Conservation (phyloP, 2,329 filamentous ascomycete species). For the Amphichorda felina region DNA sequence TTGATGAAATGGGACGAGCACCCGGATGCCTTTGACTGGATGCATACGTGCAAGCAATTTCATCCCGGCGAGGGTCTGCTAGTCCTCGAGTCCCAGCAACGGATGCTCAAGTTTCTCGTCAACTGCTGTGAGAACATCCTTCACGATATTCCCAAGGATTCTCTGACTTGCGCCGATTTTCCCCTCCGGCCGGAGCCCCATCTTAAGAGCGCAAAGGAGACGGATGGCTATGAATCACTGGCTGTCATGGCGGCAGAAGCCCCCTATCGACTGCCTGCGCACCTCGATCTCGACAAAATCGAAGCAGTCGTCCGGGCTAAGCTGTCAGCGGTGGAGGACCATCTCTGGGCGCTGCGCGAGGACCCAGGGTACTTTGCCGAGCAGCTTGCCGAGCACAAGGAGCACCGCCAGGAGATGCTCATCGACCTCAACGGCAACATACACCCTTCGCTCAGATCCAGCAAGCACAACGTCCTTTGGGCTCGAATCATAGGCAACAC, state of each 20-base stretch:
- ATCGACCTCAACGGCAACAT: conserved; percentile 21
- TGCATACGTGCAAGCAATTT: no score
- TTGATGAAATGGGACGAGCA: no score
- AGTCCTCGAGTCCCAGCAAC: no score
- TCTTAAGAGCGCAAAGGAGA: no score
- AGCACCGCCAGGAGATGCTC: conserved; percentile 33
- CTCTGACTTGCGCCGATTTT: no score
- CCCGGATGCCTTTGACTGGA: no score
- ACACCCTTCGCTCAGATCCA: conserved; percentile 11
- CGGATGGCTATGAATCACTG: no score
- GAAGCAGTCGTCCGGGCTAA: conserved; percentile 29
- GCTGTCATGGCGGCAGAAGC: conserved; percentile 36
- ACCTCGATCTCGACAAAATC: conserved; percentile 32
- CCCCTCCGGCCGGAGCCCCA: no score
- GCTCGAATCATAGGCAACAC: conserved; percentile 20
- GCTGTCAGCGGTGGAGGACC: conserved; percentile 32
- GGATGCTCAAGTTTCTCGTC: no score
- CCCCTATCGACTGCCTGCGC: conserved; percentile 36
- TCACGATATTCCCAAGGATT: no score
- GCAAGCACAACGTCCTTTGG: conserved; percentile 20
- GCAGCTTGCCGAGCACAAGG: conserved; percentile 24
- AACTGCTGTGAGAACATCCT: no score
- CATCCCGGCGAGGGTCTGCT: no score
- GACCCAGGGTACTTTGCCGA: conserved; percentile 45
- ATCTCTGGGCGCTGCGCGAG: conserved; percentile 42